Base-by-base conservation (phyloP, 1,284 basidiomycete species). In the Microbotryum lychnidis-dioicae region DNA sequence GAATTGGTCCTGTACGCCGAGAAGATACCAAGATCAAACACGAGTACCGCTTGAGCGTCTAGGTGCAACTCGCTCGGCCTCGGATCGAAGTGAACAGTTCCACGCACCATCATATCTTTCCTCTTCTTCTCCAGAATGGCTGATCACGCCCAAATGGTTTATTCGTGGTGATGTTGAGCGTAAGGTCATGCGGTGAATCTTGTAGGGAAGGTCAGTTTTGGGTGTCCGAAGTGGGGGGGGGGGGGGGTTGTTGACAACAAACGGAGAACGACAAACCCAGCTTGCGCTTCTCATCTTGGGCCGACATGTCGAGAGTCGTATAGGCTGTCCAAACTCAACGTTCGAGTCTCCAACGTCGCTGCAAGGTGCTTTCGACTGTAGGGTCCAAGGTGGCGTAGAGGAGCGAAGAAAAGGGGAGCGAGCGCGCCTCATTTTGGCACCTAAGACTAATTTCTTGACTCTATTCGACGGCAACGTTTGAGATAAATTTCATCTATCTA, bases 91-190 rank as follows among this genome's bases (percentile, higher is more conserved):
- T 6, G 12, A 27, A 2, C 4, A 4, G 18, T 4, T 9, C 7
- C 16, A 50, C 68, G 55, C 5, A 71, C 75, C 72, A 89, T 83
- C 80, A 87, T 86, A 71, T 87, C 85, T 57, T 80, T 81, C 65
- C 89, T 85, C 75, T 88, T 84, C 73, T 91, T 91, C 45, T 82
- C 80, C 67, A 91, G 83, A 47, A 62, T 62, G 47, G 67, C 67
- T 62, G 50, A 12, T 25, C 23, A 33, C 25, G 51, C 14, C 23
- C n/a, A 53, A 12, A 27, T 10, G 33, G 4, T 10, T 7, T 12
- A 33, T 5, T 2, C 20, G 33, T 33, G 51, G 33, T 33, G 51
- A 50, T 29, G 21, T 42, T 16, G 37, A 29, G 48, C 14, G 12
- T 29, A 8, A 18, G 9, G 6, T 23, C 27, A 29, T 50, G 29